Conservation (phyloP, 257 asterid genomes). For the Primulina tabacum region DNA sequence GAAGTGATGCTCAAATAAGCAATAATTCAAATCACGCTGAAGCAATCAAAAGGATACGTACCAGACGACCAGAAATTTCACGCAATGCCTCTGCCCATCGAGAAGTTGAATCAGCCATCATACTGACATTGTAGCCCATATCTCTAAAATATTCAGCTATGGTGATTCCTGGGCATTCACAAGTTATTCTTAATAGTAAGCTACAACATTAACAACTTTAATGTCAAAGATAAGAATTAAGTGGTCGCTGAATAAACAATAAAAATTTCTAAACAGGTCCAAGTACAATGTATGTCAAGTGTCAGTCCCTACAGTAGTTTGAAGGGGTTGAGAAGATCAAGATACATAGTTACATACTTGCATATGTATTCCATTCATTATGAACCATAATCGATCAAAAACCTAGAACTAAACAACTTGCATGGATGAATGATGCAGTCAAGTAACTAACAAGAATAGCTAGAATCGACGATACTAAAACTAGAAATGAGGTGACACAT, state of each 20-base stretch:
- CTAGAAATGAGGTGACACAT: not conserved
- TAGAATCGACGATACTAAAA: no score
- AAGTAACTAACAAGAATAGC: no score
- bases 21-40: constrained; percentile 12
- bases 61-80: constrained; percentile 99
- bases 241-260: not conserved
- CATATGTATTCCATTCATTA: not conserved
- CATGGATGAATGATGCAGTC: not conserved
- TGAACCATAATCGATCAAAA: not conserved
- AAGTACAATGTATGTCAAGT: not conserved
- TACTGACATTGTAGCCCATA: constrained; percentile 99
- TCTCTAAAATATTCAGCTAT: constrained; percentile 99
- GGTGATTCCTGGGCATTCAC: constrained; percentile 75
- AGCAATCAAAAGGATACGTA: constrained; percentile 36
- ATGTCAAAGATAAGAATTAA: constrained; percentile 2
- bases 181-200: constrained; percentile 19
- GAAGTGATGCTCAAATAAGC: constrained; percentile 6
- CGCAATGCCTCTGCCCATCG: constrained; percentile 99
- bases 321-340: not conserved
- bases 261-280: constrained; percentile 3
- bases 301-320: constrained; percentile 15
- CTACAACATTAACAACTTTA: constrained; percentile 7
- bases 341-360: not conserved
- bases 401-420: not conserved
- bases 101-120: constrained; percentile 99